A percentile compares a stretch with the other conserved stretches of the same genome.
Conservation (phyloP, 2,329 filamentous ascomycete genomes). For the Fusarium redolens region DNA sequence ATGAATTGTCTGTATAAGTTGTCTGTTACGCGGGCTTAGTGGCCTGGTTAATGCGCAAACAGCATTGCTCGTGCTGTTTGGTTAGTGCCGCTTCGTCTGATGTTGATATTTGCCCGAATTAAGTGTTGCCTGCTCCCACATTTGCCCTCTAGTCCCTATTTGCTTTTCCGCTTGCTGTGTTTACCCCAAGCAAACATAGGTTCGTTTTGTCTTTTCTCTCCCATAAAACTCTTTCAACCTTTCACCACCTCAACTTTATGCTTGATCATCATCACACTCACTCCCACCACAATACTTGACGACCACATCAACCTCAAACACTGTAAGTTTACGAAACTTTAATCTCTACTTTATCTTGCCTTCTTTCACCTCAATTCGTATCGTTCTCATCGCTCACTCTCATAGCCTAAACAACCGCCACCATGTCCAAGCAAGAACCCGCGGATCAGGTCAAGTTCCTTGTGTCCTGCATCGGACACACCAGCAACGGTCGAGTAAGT, state of each 20-base stretch:
- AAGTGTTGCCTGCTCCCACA: background rate
- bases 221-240: background rate
- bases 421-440: constrained; percentile 64
- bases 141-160: background rate
- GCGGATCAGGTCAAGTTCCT: constrained; percentile 73
- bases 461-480: constrained; percentile 72
- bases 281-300: background rate
- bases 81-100: constrained; percentile 6
- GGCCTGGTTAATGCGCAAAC: background rate
- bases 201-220: background rate
- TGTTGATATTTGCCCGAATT: background rate
- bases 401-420: constrained; percentile 42
- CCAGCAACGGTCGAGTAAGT: constrained; percentile 68
- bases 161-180: background rate
- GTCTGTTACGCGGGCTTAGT: background rate
- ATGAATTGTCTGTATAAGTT: background rate
- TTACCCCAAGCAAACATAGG: background rate
- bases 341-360: background rate
- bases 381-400: background rate
- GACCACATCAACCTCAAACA: background rate
- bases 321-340: background rate
- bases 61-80: constrained; percentile 8
- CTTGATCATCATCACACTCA: background rate
- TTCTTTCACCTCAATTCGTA: background rate
- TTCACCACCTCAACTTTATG: background rate